phyloP scores from a whole-genome alignment of 2,329 filamentous ascomycete genomes.

The Fusarium humuli region DNA sequence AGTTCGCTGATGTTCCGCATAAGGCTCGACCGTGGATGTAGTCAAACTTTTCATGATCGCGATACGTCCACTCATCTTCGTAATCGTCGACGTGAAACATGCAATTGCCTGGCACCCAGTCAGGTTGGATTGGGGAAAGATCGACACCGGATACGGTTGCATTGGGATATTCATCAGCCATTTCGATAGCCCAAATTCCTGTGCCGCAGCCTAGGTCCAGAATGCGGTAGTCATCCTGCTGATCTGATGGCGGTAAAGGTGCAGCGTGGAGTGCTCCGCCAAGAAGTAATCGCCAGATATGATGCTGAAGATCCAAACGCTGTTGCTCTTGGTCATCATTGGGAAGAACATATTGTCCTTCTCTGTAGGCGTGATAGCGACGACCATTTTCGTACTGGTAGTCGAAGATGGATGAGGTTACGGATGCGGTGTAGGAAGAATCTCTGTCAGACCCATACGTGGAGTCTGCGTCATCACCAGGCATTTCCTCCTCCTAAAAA shows the following conservation, averaged over 20 bases:
- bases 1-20: constrained; percentile 50
- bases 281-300: constrained; percentile 48
- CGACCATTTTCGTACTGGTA: constrained; percentile 53
- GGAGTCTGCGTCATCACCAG: constrained; percentile 48
- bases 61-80: constrained; percentile 59
- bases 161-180: constrained; percentile 60
- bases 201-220: constrained; percentile 71
- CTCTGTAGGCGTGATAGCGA: constrained; percentile 50
- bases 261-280: constrained; percentile 42
- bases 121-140: constrained; percentile 68
- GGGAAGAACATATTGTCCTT: constrained; percentile 47
- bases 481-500: constrained; percentile 33
- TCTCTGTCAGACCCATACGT: constrained; percentile 51
- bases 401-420: constrained; percentile 58
- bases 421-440: constrained; percentile 49
- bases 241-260: constrained; percentile 43
- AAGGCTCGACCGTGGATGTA: constrained; percentile 54
- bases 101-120: constrained; percentile 68
- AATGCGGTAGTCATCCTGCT: constrained; percentile 52
- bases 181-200: constrained; percentile 70
- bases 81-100: constrained; percentile 75
- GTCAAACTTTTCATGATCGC: constrained; percentile 50
- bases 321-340: constrained; percentile 53
- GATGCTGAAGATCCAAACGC: constrained; percentile 54
- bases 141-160: constrained; percentile 61